Percentiles rank a stretch among this genome's conserved stretches.
These are phyloP conservation scores for Pleurotus pulmonarius DNA, from an alignment of 768 basidiomycete genomes.

Conservation along the genomic window DNA sequence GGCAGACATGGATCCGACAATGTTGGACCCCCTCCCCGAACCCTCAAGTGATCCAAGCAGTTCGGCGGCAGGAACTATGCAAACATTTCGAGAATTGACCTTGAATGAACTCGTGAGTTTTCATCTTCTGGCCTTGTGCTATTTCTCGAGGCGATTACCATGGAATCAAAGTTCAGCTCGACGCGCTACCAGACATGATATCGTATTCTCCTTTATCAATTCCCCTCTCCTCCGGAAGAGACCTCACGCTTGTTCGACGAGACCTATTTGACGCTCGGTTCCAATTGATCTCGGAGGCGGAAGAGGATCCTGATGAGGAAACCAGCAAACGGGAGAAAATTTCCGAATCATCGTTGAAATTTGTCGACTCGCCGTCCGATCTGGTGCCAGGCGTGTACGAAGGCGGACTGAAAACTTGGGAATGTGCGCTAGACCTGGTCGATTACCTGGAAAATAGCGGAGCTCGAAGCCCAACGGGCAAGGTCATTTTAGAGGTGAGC, in stretches of 20 bases:
- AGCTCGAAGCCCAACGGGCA: slow-evolving; percentile 32
- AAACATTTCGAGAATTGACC: slow-evolving; percentile 27
- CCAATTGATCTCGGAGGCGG: slow-evolving; percentile 71
- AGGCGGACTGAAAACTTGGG: slow-evolving; percentile 97
- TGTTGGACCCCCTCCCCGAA: too few relatives aligned
- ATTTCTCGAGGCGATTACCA: not conserved
- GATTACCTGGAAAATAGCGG: slow-evolving; percentile 47
- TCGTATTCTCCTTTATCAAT: slow-evolving; percentile 75
- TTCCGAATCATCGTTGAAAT: slow-evolving; percentile 42
- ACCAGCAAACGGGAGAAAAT: not conserved
- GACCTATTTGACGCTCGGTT: slow-evolving; percentile 97
- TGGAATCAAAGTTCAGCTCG: slow-evolving; percentile 47
- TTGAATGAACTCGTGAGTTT: slow-evolving; percentile 21
- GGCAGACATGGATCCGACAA: slow-evolving; percentile 19
- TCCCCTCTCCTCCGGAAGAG: slow-evolving; percentile 33
- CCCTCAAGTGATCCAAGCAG: too few relatives aligned
- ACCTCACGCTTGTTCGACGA: slow-evolving; percentile 58
- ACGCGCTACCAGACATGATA: slow-evolving; percentile 64
- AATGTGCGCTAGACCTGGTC: slow-evolving; percentile 87
- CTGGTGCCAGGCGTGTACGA: slow-evolving; percentile 91
- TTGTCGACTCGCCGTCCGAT: slow-evolving; percentile 83
- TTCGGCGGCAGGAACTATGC: not conserved
- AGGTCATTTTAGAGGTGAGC: slow-evolving; percentile 69
- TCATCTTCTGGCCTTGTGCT: not conserved
- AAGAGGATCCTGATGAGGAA: slow-evolving; percentile 20